Conservation (phyloP, 2,329 filamentous ascomycete genomes). For the Aureobasidium sp. region DNA sequence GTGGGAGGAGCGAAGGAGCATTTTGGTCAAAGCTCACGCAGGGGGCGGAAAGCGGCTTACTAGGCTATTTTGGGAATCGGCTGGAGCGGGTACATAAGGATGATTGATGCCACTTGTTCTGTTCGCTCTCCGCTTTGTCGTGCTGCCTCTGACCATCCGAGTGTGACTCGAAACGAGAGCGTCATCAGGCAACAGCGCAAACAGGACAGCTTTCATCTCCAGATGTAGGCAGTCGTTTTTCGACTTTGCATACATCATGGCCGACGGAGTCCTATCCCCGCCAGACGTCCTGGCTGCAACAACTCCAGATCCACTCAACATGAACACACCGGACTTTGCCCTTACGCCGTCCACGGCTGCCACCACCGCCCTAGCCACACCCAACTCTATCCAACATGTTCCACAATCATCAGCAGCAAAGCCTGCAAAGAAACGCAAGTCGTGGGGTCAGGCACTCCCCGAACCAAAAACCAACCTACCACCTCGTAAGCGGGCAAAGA, state of each 20-base stretch:
- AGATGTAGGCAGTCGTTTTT: conserved; percentile 12
- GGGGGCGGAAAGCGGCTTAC: neutral
- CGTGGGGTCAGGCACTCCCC: conserved; percentile 94
- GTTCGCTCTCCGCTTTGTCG: neutral
- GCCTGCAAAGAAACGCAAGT: conserved; percentile 87
- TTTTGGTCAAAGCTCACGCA: neutral
- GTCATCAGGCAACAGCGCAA: conserved; percentile 8
- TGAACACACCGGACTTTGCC: conserved; percentile 15
- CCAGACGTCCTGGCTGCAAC: conserved; percentile 6
- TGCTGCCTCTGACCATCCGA: neutral
- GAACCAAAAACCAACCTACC: conserved; percentile 95
- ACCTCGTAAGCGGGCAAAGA: conserved; percentile 95
- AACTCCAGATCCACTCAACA: conserved; percentile 16
- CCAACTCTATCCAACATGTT: neutral
- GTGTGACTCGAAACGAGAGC: neutral
- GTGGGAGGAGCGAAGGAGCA: neutral
- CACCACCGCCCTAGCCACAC: neutral
- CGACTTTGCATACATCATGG: conserved; percentile 2
- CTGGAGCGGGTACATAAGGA: neutral
- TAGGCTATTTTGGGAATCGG: neutral
- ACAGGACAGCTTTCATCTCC: conserved; percentile 7
- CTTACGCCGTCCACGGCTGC: conserved; percentile 2
- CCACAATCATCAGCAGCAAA: conserved; percentile 37
- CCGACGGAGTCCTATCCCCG: conserved; percentile 8
- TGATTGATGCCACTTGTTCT: neutral